Evolutionary conservation across 441 rosid genomes (phyloP).

Genomic region (Adansonia grandidieri): DNA sequence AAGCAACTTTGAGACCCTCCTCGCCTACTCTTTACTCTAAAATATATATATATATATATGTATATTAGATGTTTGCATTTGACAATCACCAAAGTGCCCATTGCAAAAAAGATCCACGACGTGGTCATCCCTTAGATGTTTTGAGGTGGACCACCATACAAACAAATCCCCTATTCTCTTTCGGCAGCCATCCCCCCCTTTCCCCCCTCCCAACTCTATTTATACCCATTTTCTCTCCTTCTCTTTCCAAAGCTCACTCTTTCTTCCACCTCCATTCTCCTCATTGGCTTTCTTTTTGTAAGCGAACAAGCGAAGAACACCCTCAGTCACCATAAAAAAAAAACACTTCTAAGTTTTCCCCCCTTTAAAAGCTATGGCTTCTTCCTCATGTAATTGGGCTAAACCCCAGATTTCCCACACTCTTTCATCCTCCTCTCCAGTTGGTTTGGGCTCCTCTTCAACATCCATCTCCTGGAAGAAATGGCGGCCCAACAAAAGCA

Average conservation of each 20-base stretch:
- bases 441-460: conserved; percentile 27
- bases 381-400: conserved; percentile 36
- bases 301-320: background rate
- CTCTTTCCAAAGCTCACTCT: conserved; percentile 22
- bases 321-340: background rate
- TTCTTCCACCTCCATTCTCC: background rate
- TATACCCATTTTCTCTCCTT: conserved; percentile 32
- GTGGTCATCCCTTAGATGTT: conserved; percentile 32
- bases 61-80: background rate
- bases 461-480: conserved; percentile 16
- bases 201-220: conserved; percentile 43
- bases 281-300: background rate
- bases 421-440: conserved; percentile 14
- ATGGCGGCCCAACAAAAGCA: background rate
- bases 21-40: too few species aligned
- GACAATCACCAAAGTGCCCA: conserved; percentile 19
- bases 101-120: conserved; percentile 25
- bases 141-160: conserved; percentile 29
- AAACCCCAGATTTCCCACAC: conserved; percentile 26
- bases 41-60: too few species aligned
- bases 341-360: background rate
- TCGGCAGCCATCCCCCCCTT: background rate
- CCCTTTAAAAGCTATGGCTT: conserved; percentile 30
- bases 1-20: background rate
- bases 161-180: background rate